Conservation (phyloP, 2,329 filamentous ascomycete genomes). For the Colletotrichum sp. region DNA sequence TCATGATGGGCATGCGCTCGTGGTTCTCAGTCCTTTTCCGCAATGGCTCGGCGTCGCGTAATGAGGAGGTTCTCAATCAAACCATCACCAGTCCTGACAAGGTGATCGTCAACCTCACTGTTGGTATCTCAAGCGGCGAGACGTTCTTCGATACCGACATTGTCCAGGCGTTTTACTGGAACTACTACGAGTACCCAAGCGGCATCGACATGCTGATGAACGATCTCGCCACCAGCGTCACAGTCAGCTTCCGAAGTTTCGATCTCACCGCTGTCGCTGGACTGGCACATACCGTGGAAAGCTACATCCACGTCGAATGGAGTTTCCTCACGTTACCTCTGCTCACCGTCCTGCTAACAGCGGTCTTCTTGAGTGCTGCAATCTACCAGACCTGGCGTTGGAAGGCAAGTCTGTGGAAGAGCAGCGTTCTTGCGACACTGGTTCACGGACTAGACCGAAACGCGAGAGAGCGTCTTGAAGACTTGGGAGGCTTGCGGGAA, state of each 20-base stretch:
- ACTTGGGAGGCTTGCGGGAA: constrained; percentile 21
- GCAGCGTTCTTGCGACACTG: constrained; percentile 37
- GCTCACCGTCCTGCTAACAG: constrained; percentile 32
- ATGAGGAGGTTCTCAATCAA: constrained; percentile 27
- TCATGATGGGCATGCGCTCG: constrained; percentile 33
- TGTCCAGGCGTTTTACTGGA: constrained; percentile 44
- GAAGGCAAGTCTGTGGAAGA: constrained; percentile 36
- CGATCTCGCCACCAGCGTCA: constrained; percentile 39
- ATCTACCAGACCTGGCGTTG: constrained; percentile 28
- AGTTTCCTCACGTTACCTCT: constrained; percentile 37
- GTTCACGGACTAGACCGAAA: constrained; percentile 38
- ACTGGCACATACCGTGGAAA: constrained; percentile 30
- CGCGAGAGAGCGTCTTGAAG: constrained; percentile 26
- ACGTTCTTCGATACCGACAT: constrained; percentile 40
- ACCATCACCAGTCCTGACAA: constrained; percentile 27
- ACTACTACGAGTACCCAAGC: constrained; percentile 39
- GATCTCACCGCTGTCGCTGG: constrained; percentile 32
- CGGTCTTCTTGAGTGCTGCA: constrained; percentile 31
- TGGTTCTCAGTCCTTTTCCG: constrained; percentile 35
- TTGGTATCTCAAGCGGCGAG: constrained; percentile 34
- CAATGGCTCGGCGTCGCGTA: constrained; percentile 32
- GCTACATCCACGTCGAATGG: constrained; percentile 40
- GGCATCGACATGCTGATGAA: constrained; percentile 38
- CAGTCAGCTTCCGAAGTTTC: constrained; percentile 36
- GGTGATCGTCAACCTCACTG: constrained; percentile 36